Base-by-base conservation (phyloP, 306 rosid genomes). In the Delonix regia region DNA sequence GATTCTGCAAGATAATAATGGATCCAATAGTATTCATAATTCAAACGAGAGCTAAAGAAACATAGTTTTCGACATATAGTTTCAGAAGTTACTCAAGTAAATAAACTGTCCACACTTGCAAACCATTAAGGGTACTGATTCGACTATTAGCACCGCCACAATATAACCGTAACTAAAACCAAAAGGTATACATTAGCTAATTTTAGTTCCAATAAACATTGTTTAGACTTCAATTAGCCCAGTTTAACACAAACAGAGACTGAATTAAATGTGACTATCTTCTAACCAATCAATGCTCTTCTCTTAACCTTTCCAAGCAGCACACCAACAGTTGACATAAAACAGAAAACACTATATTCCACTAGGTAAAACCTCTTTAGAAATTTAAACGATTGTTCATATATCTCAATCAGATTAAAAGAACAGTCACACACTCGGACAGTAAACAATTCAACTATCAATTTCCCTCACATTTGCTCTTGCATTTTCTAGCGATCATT, bases 1-100 rank as follows among this genome's bases (percentile, higher is more conserved):
- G 99, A 95, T 74, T 95, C 99, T 95, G 82, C 77, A 77, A 28
- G 75, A 82, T 19, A 82, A 34, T 28, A 49, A 64, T 2, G 12
- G 2, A 59, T 53, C 49, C 1, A 33, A 80, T 69, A 59, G 83
- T 57, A 6, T 21, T 39, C 78, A 7, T 30, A 60, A 38, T 9
- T 56, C 18, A 76, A 52, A 73, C 15, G n/a, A 33, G 9, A 34
- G 34, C 4, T 9, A 28, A 42, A 10, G 7, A 33, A 4, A n/a
- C 39, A 52, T 27, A 41, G 55, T 44, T 53, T 11, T 57, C 9
- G 1, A 27, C 1, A 77, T 41, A 22, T 22, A 19, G 10, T 19
- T 39, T 21, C 60, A n/a, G 9, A 62, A 21, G 62, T 34, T n/a
- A 21, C 16, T 8, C 14, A 7, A 14, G 45, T 16, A 28, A 14